phyloP scores from a whole-genome alignment of 2,329 filamentous ascomycete species.

The Chaetothyriales sp. region DNA sequence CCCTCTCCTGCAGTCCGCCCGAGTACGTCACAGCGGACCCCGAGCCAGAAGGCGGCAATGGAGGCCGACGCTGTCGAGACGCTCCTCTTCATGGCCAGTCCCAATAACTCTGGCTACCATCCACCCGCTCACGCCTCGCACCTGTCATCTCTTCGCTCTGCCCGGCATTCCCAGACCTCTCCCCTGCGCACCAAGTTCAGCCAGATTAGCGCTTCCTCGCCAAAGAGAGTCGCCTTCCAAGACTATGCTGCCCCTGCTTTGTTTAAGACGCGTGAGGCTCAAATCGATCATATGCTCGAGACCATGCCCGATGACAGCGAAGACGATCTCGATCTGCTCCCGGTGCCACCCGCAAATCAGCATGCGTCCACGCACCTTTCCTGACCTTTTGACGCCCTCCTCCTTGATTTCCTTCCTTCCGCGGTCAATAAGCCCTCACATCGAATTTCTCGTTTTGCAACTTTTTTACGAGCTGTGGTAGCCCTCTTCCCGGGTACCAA shows the following conservation, averaged over 20 bases:
- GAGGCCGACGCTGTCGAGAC: slow-evolving; percentile 40
- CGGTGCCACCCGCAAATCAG: background rate
- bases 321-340: slow-evolving; percentile 11
- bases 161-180: slow-evolving; percentile 13
- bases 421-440: background rate
- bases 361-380: background rate
- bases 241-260: slow-evolving; percentile 5
- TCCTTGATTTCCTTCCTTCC: no score
- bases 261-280: slow-evolving; percentile 7
- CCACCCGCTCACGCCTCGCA: slow-evolving; percentile 23
- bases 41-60: slow-evolving; percentile 33
- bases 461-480: background rate
- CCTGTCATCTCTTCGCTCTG: slow-evolving; percentile 12
- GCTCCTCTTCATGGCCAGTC: slow-evolving; percentile 37
- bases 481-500: background rate
- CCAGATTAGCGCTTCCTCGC: slow-evolving; percentile 13
- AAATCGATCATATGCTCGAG: slow-evolving; percentile 22
- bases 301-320: slow-evolving; percentile 20
- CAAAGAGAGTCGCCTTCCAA: slow-evolving; percentile 16
- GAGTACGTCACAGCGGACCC: slow-evolving; percentile 22
- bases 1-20: slow-evolving; percentile 2
- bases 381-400: background rate
- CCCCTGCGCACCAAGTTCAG: slow-evolving; percentile 13
- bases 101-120: slow-evolving; percentile 32
- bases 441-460: background rate